Conservation (phyloP, 306 rosid species). For the Casuarina glauca region DNA sequence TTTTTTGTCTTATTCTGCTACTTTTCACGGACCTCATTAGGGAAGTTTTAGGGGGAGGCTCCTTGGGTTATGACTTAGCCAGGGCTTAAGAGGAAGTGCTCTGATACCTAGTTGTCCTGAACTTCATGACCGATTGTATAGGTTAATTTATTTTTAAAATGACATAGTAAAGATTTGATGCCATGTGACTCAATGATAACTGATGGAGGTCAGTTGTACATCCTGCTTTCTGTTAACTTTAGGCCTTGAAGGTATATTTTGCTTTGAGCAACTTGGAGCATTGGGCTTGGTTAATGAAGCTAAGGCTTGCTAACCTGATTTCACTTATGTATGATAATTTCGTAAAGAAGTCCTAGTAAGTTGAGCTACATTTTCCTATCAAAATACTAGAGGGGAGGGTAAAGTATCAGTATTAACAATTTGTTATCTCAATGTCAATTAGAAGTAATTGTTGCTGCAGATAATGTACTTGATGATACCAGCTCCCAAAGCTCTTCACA, state of each 20-base stretch:
- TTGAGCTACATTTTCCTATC: neutral
- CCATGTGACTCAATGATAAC: neutral
- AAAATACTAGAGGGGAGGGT: neutral
- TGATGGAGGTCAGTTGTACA: neutral
- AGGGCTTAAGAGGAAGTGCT: neutral
- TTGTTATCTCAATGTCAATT: constrained; percentile 17
- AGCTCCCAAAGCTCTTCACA: constrained; percentile 75
- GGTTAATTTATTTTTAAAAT: neutral
- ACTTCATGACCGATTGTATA: neutral
- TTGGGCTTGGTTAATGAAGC: neutral
- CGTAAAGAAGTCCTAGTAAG: neutral
- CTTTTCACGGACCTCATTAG: neutral
- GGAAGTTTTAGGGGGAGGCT: neutral
- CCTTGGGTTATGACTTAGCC: constrained; percentile 1
- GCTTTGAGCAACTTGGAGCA: neutral
- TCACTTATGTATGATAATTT: constrained; percentile 3
- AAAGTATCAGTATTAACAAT: neutral
- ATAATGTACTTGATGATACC: constrained; percentile 61
- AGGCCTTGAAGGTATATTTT: neutral
- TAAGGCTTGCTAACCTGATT: neutral
- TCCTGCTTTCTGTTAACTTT: neutral
- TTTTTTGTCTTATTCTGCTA: neutral
- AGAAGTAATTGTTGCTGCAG: constrained; percentile 50
- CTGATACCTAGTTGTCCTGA: neutral
- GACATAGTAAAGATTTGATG: neutral